Base-by-base conservation (phyloP, 2,329 filamentous ascomycete genomes). In the Lachnellula cervina region DNA sequence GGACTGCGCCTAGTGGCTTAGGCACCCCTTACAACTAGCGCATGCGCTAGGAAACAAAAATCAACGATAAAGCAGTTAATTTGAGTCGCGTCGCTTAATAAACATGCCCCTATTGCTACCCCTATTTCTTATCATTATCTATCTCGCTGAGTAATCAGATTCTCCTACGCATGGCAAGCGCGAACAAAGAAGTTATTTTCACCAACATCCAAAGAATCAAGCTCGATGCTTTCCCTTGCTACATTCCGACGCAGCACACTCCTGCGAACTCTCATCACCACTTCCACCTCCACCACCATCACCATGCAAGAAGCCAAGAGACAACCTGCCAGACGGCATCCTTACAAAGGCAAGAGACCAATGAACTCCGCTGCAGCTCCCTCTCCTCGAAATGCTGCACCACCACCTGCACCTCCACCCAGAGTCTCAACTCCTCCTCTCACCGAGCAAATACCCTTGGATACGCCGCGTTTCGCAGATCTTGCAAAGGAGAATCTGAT, bases 401-500 rank as follows among this genome's bases (percentile, higher is more conserved):
- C 60, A 38, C 50, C 80, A 81, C 8, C 64, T 64, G 16, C 42
- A 34, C 37, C 57, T 23, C 14, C 45, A 25, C 47, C 58, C 23
- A 55, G 65, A 58, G 68, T 68, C n/a, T 56, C 69, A 0, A 69
- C 70, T 45, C 72, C 72, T 43, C 66, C 69, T 28, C 69, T 74
- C 25, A 69, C 70, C 11, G 70, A 69, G 49, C 56, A 68, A 13
- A 69, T 77, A 2, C 76, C 76, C 5, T 62, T 70, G 3, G 76
- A 76, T 61, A 76, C 74, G 4, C 75, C 74, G 35, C 69, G 73
- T 43, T 81, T 81, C 62, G 70, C 72, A 51, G 76, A 79, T 32
- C 70, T 80, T 7, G 68, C 69, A 48, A 71, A 69, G 23, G 67
- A 72, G 51, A 72, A 70, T 57, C 66, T 76, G 21, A 72, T 81